These are phyloP conservation scores for Arthrocladium fulminans DNA, from an alignment of 2,329 filamentous ascomycete species.

Conservation along the genomic window DNA sequence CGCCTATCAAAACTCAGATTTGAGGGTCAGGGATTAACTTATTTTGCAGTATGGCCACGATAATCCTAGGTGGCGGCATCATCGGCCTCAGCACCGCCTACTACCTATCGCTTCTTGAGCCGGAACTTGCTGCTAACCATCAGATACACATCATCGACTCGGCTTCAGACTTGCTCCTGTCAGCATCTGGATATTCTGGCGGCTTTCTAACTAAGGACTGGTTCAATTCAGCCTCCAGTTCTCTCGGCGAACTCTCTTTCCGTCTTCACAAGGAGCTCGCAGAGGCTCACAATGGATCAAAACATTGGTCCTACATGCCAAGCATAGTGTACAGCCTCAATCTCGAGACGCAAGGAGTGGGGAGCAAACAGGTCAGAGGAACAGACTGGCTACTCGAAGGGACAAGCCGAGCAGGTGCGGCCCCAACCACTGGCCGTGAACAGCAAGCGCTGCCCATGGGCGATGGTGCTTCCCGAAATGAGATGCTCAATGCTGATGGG, in stretches of 20 bases:
- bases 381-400: slow-evolving; percentile 61
- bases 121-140: slow-evolving; percentile 32
- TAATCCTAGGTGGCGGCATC: slow-evolving; percentile 62
- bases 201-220: slow-evolving; percentile 68
- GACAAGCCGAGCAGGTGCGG: slow-evolving; percentile 51
- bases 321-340: slow-evolving; percentile 54
- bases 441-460: not conserved
- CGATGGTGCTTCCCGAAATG: slow-evolving; percentile 17
- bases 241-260: slow-evolving; percentile 60
- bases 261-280: slow-evolving; percentile 59
- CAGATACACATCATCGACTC: slow-evolving; percentile 52
- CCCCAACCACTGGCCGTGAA: slow-evolving; percentile 19
- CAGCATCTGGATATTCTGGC: slow-evolving; percentile 64
- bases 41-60: slow-evolving; percentile 39
- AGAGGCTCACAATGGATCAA: slow-evolving; percentile 46
- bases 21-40: too few species aligned
- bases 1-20: too few species aligned
- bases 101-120: slow-evolving; percentile 49
- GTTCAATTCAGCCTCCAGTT: slow-evolving; percentile 51
- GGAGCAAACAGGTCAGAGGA: slow-evolving; percentile 35
- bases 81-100: slow-evolving; percentile 64
- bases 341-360: slow-evolving; percentile 26
- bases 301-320: slow-evolving; percentile 50
- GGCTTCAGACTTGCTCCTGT: slow-evolving; percentile 55
- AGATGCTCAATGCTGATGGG: slow-evolving; percentile 27